Evolutionary conservation across 148 eudicot genomes (phyloP).

Genomic region (Fagopyrum tataricum): DNA sequence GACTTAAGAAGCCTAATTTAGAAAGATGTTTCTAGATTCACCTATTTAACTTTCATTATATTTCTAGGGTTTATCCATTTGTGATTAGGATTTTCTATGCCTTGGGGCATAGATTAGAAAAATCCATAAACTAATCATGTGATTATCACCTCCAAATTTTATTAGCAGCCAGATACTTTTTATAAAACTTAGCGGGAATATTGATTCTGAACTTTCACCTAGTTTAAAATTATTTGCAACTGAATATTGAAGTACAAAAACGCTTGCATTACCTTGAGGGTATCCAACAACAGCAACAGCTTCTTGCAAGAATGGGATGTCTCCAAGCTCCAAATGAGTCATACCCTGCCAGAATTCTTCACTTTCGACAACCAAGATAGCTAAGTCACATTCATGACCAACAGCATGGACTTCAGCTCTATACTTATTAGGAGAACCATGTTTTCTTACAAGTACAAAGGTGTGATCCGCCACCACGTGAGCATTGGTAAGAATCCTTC

Average conservation of each 20-base stretch:
- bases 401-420: constrained; percentile 86
- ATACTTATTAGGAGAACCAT: constrained; percentile 87
- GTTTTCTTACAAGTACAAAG: constrained; percentile 92
- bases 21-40: too few species aligned
- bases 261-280: constrained; percentile 65
- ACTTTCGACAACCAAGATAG: constrained; percentile 65
- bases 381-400: constrained; percentile 98
- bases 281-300: constrained; percentile 98
- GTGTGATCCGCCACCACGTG: constrained; percentile 97
- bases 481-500: constrained; percentile 89
- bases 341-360: constrained; percentile 97
- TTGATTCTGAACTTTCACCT: not conserved
- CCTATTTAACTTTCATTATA: too few species aligned
- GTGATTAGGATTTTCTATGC: too few species aligned
- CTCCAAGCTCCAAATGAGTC: constrained; percentile 76
- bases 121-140: not conserved
- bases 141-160: not conserved
- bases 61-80: too few species aligned
- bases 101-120: too few species aligned
- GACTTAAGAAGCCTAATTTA: too few species aligned
- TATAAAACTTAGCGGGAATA: not conserved
- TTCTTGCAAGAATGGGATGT: constrained; percentile 82
- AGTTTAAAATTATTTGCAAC: not conserved
- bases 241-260: not conserved
- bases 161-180: not conserved